Base-by-base conservation (phyloP, 73 alveolate genomes). In the Paramecium sonneborni region DNA sequence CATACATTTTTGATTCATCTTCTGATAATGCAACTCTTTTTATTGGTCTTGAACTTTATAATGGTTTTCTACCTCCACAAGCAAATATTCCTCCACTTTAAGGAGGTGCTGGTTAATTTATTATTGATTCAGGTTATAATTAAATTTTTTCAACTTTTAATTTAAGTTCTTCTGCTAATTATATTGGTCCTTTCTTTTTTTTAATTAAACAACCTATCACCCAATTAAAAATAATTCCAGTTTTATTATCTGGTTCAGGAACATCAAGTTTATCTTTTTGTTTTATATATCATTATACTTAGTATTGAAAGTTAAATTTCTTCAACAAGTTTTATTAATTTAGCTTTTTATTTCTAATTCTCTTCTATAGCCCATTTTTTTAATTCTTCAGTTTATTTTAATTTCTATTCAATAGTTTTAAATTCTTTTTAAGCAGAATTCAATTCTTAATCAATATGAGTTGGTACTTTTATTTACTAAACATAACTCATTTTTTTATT, bases 11-110 rank as follows among this genome's bases (percentile, higher is more conserved):
- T 30, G 46, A 79, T 24, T 79, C 76, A 30, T 79, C 69, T 8
- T 79, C 90, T 37, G 90, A 34, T 24, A 79, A 41, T 1, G 56
- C 87, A 10, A 34, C 32, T 74, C 56, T 74, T n/a, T 30, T 79
- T 21, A 23, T 46, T 79, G 90, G 74, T 0, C 55, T 46, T 43
- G 70, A 41, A 21, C 9, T n/a, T 3, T 18, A 24, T 8, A 32
- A 28, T 1, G 90, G 74, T 34, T 79, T 79, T 46, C 55, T 79
- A 18, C 76, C 69, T 24, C 76, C 90, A 24, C 90, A 72, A 72
- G 86, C 90, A 79, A 39, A 79, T 23, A 79, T 9, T 38, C 90
- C 72, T 23, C 23, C 2, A 7, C 62, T 26, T 44, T 39, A 46
- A 38, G 44, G 41, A 12, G 72, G 76, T 0, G 72, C 76, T 39